phyloP scores from a whole-genome alignment of 176 grass and related monocot genomes.

The Ensete ventricosum region DNA sequence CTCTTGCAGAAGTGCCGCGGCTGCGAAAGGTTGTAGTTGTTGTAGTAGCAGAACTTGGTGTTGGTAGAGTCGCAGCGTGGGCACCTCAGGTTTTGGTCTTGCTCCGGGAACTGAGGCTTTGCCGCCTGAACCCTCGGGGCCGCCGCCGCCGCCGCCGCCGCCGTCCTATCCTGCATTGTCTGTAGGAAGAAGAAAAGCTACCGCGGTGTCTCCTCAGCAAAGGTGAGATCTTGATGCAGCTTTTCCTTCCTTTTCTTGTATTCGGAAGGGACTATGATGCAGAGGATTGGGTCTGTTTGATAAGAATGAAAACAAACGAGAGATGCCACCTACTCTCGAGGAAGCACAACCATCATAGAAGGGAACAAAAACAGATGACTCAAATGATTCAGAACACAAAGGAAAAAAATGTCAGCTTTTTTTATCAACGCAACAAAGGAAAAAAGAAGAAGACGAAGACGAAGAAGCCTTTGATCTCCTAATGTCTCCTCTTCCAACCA shows the following conservation, averaged over 20 bases:
- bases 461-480: neutral
- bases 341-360: no score
- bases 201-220: neutral
- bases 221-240: neutral
- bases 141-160: neutral
- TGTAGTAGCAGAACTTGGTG: slow-evolving; percentile 45
- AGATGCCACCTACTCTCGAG: no score
- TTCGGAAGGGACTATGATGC: neutral
- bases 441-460: neutral
- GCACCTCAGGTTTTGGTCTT: slow-evolving; percentile 20
- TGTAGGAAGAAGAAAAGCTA: neutral
- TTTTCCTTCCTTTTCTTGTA: neutral
- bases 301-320: no score
- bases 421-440: neutral
- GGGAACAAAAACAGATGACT: neutral
- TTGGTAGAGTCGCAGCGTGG: slow-evolving; percentile 28
- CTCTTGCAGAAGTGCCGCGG: slow-evolving; percentile 37
- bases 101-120: neutral
- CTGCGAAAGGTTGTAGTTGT: slow-evolving; percentile 40
- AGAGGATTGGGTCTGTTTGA: neutral
- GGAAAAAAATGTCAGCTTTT: neutral
- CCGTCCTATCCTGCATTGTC: neutral
- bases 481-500: neutral
- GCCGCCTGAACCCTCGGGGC: neutral
- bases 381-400: neutral